phyloP scores from a whole-genome alignment of 768 basidiomycete species.

The Phylloporus sp. region DNA sequence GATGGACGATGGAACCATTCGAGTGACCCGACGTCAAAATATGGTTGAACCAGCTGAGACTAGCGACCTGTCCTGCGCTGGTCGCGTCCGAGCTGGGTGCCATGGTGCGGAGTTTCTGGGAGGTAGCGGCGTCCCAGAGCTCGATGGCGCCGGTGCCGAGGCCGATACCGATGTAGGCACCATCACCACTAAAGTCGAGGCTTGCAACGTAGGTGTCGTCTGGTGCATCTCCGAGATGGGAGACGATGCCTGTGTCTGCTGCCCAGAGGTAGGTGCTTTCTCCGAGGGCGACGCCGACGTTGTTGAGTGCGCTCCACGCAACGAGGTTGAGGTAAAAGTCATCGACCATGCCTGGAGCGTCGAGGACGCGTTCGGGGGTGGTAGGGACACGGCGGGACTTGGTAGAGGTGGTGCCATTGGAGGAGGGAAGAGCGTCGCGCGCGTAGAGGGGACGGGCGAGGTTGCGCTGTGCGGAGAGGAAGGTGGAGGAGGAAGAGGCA shows the following conservation, averaged over 20 bases:
- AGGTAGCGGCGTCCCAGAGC: slow-evolving; percentile 87
- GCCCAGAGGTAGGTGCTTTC: slow-evolving; percentile 91
- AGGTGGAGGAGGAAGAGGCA: slow-evolving; percentile 68
- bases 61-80: slow-evolving; percentile 63
- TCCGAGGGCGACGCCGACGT: slow-evolving; percentile 86
- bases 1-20: slow-evolving; percentile 95
- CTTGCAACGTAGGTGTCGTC: slow-evolving; percentile 74
- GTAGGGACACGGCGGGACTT: slow-evolving; percentile 83
- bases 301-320: slow-evolving; percentile 83
- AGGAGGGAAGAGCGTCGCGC: slow-evolving; percentile 58
- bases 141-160: slow-evolving; percentile 82
- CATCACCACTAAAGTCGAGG: slow-evolving; percentile 77
- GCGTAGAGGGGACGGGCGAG: slow-evolving; percentile 74
- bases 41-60: slow-evolving; percentile 84
- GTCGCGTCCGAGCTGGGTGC: slow-evolving; percentile 33
- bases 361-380: slow-evolving; percentile 88
- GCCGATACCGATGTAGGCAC: slow-evolving; percentile 79
- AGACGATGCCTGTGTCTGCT: slow-evolving; percentile 85
- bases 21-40: slow-evolving; percentile 84
- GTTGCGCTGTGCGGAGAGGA: slow-evolving; percentile 73
- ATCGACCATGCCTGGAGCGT: slow-evolving; percentile 89
- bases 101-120: slow-evolving; percentile 88
- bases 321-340: slow-evolving; percentile 97
- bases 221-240: slow-evolving; percentile 68
- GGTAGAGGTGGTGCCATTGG: slow-evolving; percentile 58